Evolutionary conservation across 352 stramenopile species (phyloP).

Genomic region (Phytophthora meadii): DNA sequence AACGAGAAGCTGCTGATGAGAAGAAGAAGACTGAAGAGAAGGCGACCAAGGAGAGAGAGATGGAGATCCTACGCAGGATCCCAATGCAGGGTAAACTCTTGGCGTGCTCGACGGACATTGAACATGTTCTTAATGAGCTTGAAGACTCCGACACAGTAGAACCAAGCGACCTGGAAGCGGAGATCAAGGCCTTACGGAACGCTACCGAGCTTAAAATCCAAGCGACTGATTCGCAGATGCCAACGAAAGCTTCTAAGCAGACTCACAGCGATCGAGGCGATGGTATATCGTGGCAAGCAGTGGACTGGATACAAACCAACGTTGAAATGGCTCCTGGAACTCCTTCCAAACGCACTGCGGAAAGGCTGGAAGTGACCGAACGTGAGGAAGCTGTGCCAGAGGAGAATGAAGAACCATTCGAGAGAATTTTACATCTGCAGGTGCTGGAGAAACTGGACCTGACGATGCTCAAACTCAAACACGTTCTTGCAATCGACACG

Average conservation of each 20-base stretch:
- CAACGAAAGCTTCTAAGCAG: background rate
- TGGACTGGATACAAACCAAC: conserved; percentile 37
- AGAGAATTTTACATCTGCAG: conserved; percentile 51
- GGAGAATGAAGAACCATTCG: conserved; percentile 20
- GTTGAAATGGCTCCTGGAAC: conserved; percentile 10
- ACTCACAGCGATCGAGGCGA: background rate
- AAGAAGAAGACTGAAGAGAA: conserved; percentile 46
- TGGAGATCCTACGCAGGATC: conserved; percentile 53
- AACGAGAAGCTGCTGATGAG: conserved; percentile 47
- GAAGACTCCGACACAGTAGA: conserved; percentile 24
- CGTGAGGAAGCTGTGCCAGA: background rate
- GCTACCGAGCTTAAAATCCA: conserved; percentile 31
- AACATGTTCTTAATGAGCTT: conserved; percentile 50
- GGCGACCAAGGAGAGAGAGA: conserved; percentile 39
- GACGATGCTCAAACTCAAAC: conserved; percentile 68
- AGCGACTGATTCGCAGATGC: conserved; percentile 43
- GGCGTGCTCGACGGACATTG: conserved; percentile 48
- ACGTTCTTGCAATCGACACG: conserved; percentile 54
- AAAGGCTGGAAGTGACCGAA: background rate
- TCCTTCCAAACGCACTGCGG: background rate
- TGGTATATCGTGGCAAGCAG: conserved; percentile 17
- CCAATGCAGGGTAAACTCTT: conserved; percentile 56
- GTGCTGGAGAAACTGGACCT: conserved; percentile 69
- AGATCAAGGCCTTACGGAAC: conserved; percentile 30
- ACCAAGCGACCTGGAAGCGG: conserved; percentile 11